Percentiles rank a stretch among this genome's conserved stretches.
These are phyloP conservation scores for Polytolypa hystricis DNA, from an alignment of 2,329 filamentous ascomycete genomes.

Conservation along the genomic window DNA sequence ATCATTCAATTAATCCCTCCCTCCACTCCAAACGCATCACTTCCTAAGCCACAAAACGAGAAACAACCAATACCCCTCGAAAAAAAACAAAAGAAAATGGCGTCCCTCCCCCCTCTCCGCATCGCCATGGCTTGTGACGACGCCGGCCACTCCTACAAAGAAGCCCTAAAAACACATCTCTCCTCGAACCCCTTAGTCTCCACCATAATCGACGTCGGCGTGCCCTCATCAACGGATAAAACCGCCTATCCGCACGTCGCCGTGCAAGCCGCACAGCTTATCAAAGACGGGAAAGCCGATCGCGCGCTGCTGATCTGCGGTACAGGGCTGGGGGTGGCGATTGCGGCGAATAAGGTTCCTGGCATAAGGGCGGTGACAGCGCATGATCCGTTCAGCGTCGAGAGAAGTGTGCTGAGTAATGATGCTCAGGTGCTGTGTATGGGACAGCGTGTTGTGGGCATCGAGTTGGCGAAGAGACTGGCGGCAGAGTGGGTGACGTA, in stretches of 20 bases:
- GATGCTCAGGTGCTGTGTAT: slow-evolving; percentile 81
- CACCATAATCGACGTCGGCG: slow-evolving; percentile 63
- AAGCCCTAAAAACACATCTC: slow-evolving; percentile 63
- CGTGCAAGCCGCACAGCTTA: slow-evolving; percentile 54
- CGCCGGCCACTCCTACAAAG: slow-evolving; percentile 69
- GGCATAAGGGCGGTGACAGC: slow-evolving; percentile 80
- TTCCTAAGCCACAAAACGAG: background rate
- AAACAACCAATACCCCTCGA: background rate
- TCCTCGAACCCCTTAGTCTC: slow-evolving; percentile 55
- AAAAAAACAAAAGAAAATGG: slow-evolving; percentile 3
- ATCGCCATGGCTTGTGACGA: slow-evolving; percentile 58
- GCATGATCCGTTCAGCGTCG: slow-evolving; percentile 75
- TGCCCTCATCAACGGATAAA: slow-evolving; percentile 55
- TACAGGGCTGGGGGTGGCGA: slow-evolving; percentile 77
- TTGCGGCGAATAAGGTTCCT: slow-evolving; percentile 78
- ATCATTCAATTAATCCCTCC: slow-evolving; percentile 13
- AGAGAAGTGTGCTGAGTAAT: slow-evolving; percentile 70
- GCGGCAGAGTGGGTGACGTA: slow-evolving; percentile 79
- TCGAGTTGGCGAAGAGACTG: slow-evolving; percentile 67
- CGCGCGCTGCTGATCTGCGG: slow-evolving; percentile 75
- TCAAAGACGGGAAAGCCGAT: slow-evolving; percentile 48
- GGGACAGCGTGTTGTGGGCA: slow-evolving; percentile 70
- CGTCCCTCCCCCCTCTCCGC: slow-evolving; percentile 33
- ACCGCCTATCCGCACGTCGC: slow-evolving; percentile 74
- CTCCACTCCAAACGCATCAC: background rate